Base-by-base conservation (phyloP, 106 monocot species). In the Chionographis japonica region DNA sequence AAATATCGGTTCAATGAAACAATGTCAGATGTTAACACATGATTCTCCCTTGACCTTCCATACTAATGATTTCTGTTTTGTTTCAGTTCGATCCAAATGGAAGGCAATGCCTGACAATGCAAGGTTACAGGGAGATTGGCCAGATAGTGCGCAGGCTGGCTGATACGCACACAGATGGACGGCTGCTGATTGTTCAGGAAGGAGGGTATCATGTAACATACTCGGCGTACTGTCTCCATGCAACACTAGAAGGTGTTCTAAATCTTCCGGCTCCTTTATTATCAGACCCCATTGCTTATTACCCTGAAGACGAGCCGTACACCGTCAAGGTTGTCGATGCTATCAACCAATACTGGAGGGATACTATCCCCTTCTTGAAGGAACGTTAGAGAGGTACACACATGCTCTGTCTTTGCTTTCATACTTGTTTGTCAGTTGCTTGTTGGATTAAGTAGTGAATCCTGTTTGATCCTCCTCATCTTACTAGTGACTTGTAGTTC, bases 11-110 rank as follows among this genome's bases (percentile, higher is more conserved):
- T 27, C 27, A 27, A 27, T 27, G 46, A 46, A 1, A 46, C 46
- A 0, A 46, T 46, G 46, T 46, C 46, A 46, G 27, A 27, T 27
- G 27, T 27, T 27, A 27, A 27, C 14, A 3, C 0, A 27, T 27
- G 27, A 27, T 27, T 27, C 27, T 27, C 27, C 27, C 59, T 19
- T 8, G 36, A 58, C 17, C 27, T 66, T 6, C 15, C 53, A 63
- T 64, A 56, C 52, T 63, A n/a, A 11, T 27, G 15, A 53, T 37
- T 72, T 40, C 54, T 50, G 6, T 51, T 57, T 64, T 78, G 38
- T 12, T 84, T 60, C 82, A 97, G 95, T 97, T 92, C 62, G 92
- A 97, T 61, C 95, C 95, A 6, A 97, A 97, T 72, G 91, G 95
- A 80, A 86, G 95, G 73, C 92, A 92, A 61, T 97, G 95, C 78